Evolutionary conservation across 805 yeast genomes (phyloP).

Genomic region (Schwanniomyces vanrijiae): DNA sequence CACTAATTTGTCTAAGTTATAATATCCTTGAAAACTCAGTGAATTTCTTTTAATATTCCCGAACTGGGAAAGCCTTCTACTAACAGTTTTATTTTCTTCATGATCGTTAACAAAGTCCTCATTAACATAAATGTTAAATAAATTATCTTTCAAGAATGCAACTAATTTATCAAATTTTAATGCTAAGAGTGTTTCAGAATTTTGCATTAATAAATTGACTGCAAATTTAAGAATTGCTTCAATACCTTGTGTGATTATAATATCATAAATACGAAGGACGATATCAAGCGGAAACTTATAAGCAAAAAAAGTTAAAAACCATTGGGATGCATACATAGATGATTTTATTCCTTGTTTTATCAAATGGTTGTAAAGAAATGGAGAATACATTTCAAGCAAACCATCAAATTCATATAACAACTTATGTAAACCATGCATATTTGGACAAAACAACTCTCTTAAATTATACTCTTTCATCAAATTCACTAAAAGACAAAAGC

Average conservation of each 20-base stretch:
- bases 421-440: conserved; percentile 90
- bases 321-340: conserved; percentile 96
- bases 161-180: conserved; percentile 76
- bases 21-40: conserved; percentile 24
- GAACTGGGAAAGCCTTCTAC: conserved; percentile 24
- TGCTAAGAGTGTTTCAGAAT: conserved; percentile 55
- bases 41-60: conserved; percentile 19
- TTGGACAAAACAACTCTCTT: conserved; percentile 75
- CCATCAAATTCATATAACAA: conserved; percentile 89
- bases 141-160: conserved; percentile 72
- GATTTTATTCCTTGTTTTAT: conserved; percentile 84
- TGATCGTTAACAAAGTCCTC: conserved; percentile 28
- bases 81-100: conserved; percentile 7
- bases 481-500: conserved; percentile 76
- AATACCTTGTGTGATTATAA: conserved; percentile 85
- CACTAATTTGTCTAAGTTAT: conserved; percentile 73
- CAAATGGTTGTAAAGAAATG: conserved; percentile 72
- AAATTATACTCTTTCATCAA: conserved; percentile 86
- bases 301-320: conserved; percentile 95
- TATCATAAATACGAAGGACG: conserved; percentile 84
- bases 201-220: conserved; percentile 71
- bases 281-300: conserved; percentile 90
- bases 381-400: conserved; percentile 72
- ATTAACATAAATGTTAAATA: conserved; percentile 69
- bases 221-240: conserved; percentile 87